Percentiles rank a stretch among this genome's conserved stretches.
Conservation (phyloP, 805 yeast genomes). For the Barnettozyma pratensis region DNA sequence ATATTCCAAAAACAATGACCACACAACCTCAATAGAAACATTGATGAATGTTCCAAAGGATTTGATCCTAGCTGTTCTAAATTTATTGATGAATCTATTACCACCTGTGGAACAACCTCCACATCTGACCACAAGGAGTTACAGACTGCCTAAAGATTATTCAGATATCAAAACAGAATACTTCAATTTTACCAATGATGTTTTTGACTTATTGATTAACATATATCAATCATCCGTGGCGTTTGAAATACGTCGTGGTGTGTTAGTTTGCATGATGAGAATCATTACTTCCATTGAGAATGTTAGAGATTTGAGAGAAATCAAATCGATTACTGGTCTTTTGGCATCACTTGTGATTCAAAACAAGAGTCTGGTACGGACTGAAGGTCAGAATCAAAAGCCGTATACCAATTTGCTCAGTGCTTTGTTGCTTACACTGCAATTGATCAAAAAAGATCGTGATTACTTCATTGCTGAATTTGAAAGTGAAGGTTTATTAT, state of each 20-base stretch:
- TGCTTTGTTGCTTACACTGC: conserved; percentile 42
- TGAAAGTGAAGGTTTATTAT: conserved; percentile 68
- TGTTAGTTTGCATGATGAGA: conserved; percentile 48
- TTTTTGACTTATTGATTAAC: conserved; percentile 51
- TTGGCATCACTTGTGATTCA: conserved; percentile 61
- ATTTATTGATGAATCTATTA: conserved; percentile 50
- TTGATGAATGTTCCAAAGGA: conserved; percentile 71
- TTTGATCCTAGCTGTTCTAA: conserved; percentile 48
- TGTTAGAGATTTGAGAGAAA: conserved; percentile 28
- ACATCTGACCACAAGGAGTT: conserved; percentile 17
- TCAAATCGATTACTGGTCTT: conserved; percentile 39
- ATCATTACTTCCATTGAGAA: conserved; percentile 38
- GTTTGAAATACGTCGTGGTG: conserved; percentile 52
- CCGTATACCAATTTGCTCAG: conserved; percentile 42
- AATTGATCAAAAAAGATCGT: conserved; percentile 40
- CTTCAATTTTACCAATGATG: conserved; percentile 35
- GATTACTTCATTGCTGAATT: conserved; percentile 41
- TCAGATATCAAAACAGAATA: conserved; percentile 23
- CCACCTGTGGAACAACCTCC: conserved; percentile 39
- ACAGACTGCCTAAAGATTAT: conserved; percentile 19
- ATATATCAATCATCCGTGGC: conserved; percentile 73
- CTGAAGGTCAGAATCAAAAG: conserved; percentile 14
- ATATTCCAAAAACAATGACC: conserved; percentile 33
- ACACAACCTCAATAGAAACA: conserved; percentile 53
- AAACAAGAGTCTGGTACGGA: conserved; percentile 31